A percentile compares a stretch with the other conserved stretches of the same genome.
phyloP scores from a whole-genome alignment of 371 early-diverging fungal species.

The Amoeboaphelidium protococcarum region DNA sequence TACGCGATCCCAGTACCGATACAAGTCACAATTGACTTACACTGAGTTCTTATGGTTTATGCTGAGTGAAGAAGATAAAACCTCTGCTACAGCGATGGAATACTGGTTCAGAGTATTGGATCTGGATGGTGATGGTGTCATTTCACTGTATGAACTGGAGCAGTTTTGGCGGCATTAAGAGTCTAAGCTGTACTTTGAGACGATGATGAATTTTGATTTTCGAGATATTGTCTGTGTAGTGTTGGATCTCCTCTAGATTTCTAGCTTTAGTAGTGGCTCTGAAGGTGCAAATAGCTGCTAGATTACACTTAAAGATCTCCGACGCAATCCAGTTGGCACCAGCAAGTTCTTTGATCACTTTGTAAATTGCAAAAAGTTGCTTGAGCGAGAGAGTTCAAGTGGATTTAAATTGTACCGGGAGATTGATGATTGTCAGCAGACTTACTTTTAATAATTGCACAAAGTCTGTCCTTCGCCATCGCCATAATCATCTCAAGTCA shows the following conservation, averaged over 20 bases:
- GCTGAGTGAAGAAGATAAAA: constrained; percentile 62
- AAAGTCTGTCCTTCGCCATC: background rate
- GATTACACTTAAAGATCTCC: background rate
- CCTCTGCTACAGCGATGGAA: constrained; percentile 40
- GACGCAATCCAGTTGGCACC: background rate
- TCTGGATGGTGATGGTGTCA: constrained; percentile 57
- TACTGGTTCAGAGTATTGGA: constrained; percentile 87
- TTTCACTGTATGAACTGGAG: constrained; percentile 54
- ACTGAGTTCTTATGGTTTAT: constrained; percentile 27
- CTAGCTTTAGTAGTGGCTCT: background rate
- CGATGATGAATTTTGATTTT: background rate
- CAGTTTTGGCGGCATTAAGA: constrained; percentile 60
- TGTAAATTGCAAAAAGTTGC: background rate
- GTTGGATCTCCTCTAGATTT: too few relatives aligned
- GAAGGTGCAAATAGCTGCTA: background rate
- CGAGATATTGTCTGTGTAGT: background rate
- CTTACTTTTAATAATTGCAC: background rate
- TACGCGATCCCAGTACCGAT: background rate
- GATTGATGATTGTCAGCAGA: background rate
- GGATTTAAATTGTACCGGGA: background rate
- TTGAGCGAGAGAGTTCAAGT: background rate
- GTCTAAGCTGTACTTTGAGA: constrained; percentile 1
- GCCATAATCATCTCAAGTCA: background rate
- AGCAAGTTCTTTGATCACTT: background rate
- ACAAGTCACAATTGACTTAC: background rate